A percentile compares a stretch with the other conserved stretches of the same genome.
These are phyloP conservation scores for Candida dajiaensis DNA, from an alignment of 805 yeast genomes.

Conservation along the genomic window DNA sequence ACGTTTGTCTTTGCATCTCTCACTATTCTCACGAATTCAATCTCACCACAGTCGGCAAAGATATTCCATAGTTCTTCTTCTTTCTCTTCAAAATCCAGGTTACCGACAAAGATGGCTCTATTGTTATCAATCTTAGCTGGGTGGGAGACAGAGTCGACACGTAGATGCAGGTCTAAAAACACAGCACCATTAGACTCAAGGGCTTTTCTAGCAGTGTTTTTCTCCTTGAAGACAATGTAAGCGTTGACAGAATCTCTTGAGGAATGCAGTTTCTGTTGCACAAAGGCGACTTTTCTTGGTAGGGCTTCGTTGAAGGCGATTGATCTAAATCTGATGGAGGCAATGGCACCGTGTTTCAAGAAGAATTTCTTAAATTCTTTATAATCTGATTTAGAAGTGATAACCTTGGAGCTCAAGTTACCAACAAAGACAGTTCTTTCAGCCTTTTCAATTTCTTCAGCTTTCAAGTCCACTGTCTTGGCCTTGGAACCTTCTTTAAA, in stretches of 20 bases:
- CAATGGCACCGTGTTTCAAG: slow-evolving; percentile 34
- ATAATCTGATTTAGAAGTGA: slow-evolving; percentile 54
- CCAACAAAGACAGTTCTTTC: slow-evolving; percentile 86
- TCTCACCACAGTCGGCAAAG: slow-evolving; percentile 61
- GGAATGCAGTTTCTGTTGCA: slow-evolving; percentile 69
- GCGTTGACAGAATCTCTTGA: slow-evolving; percentile 81
- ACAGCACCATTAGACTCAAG: slow-evolving; percentile 56
- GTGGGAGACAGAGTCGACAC: slow-evolving; percentile 91
- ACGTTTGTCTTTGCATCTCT: slow-evolving; percentile 91
- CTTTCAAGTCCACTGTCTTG: slow-evolving; percentile 52
- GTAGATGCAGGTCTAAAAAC: slow-evolving; percentile 67
- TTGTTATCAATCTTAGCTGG: slow-evolving; percentile 83
- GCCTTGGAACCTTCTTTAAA: slow-evolving; percentile 16
- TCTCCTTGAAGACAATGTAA: slow-evolving; percentile 70
- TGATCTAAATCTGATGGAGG: slow-evolving; percentile 85
- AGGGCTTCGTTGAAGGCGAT: slow-evolving; percentile 81
- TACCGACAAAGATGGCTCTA: slow-evolving; percentile 86
- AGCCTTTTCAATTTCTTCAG: slow-evolving; percentile 73
- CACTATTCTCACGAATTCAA: slow-evolving; percentile 84
- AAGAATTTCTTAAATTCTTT: slow-evolving; percentile 66
- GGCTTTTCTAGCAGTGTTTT: slow-evolving; percentile 38
- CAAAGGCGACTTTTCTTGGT: slow-evolving; percentile 90
- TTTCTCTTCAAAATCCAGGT: slow-evolving; percentile 84
- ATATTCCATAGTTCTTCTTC: slow-evolving; percentile 88
- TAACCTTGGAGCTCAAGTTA: slow-evolving; percentile 62